Evolutionary conservation across 768 basidiomycete genomes (phyloP).

Genomic region (Gautieria morchelliformis): DNA sequence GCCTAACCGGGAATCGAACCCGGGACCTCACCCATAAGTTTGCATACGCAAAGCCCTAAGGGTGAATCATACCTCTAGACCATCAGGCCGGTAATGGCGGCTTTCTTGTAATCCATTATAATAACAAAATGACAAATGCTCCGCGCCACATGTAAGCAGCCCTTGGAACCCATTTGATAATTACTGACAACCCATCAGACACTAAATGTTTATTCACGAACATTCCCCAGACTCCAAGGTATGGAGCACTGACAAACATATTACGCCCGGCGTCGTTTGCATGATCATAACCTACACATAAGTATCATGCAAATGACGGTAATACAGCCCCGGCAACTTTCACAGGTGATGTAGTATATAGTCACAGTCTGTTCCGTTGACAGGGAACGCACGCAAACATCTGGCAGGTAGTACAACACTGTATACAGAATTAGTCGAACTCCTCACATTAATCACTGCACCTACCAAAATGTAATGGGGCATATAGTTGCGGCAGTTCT

Average conservation of each 20-base stretch:
- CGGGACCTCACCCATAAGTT: neutral
- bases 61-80: constrained; percentile 2
- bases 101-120: neutral
- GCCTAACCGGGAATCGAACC: constrained; percentile 2
- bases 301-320: too few species aligned
- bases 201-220: too few species aligned
- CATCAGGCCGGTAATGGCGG: neutral
- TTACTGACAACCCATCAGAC: too few species aligned
- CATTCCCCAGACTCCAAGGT: too few species aligned
- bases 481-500: constrained; percentile 33
- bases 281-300: too few species aligned
- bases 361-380: neutral
- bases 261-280: too few species aligned
- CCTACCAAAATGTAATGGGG: constrained; percentile 41
- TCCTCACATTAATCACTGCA: neutral
- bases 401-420: neutral
- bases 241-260: too few species aligned
- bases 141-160: too few species aligned
- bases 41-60: neutral
- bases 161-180: too few species aligned
- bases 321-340: too few species aligned
- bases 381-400: neutral
- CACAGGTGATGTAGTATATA: too few species aligned
- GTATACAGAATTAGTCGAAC: neutral
- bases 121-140: too few species aligned